phyloP scores from a whole-genome alignment of 306 rosid species.

The Dryas drummondii region DNA sequence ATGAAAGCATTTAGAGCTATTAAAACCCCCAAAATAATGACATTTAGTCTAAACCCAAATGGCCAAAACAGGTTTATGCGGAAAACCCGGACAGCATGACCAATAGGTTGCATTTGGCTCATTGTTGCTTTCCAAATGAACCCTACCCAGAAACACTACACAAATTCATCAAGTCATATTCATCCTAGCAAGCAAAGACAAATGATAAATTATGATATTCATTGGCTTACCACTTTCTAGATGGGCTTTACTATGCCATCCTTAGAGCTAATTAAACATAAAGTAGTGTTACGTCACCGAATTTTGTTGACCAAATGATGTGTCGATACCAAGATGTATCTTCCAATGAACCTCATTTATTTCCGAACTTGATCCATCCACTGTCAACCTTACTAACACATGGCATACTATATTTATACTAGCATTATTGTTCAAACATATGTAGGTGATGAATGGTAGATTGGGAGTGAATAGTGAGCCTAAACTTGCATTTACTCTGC shows the following conservation, averaged over 20 bases:
- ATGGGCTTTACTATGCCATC: background rate
- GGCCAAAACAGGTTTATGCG: slow-evolving; percentile 9
- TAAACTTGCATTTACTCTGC: background rate
- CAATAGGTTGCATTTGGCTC: background rate
- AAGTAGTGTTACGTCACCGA: background rate
- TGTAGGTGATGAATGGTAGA: background rate
- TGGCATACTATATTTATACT: too few species aligned
- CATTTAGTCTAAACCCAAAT: background rate
- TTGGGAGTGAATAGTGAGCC: background rate
- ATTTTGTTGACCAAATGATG: too few species aligned
- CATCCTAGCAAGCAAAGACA: background rate
- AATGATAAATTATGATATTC: background rate
- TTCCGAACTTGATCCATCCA: too few species aligned
- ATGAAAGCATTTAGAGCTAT: background rate
- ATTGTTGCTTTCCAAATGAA: slow-evolving; percentile 23
- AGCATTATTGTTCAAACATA: background rate
- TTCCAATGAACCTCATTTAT: too few species aligned
- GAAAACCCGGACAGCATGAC: background rate
- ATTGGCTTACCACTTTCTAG: background rate
- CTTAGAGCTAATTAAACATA: background rate
- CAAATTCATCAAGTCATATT: background rate
- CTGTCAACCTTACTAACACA: too few species aligned
- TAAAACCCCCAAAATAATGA: background rate
- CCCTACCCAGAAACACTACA: background rate
- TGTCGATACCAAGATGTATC: too few species aligned